Evolutionary conservation across 306 rosid species (phyloP), one percentile per base, ranked within the genome.

Genomic region (Trifolium subterraneum): DNA sequence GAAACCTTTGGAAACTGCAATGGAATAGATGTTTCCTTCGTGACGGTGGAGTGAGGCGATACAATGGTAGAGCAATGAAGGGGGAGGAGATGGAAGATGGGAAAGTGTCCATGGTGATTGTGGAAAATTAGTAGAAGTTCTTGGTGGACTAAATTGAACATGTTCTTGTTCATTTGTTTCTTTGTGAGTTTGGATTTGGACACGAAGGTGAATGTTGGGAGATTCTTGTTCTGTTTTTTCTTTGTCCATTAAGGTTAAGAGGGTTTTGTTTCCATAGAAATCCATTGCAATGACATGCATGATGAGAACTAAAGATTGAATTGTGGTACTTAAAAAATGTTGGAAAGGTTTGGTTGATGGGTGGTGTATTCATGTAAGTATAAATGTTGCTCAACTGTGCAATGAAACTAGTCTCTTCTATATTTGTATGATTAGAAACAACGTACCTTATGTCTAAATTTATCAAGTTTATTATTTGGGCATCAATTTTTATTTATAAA

Each of bases 41-140:
- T 82, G 92, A 79, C 89, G 92, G 35, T 86, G 87, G 67, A 87
- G 90, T 4, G 91, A 87, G 38, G 91, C 91, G 6, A 89, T 83
- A 88, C 95, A 91, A 22, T 87, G 86, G 74, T 87, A 89, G 27
- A 89, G 89, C 19, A 91, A 80, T 0, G 95, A 73, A 81, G 94
- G 86, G 6, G 90, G 74, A 13, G 92, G 89, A n/a, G 86, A 70
- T 31, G 77, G 80, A 27, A 61, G 87, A 63, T 91, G 89, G 8
- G 96, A 89, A 74, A 87, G 85, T 4, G 90, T 84, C 97, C 96
- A 92, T n/a, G 97, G 92, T 19, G 97, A 87, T 51, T 86, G 91
- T 12, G 90, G 87, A 39, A 85, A 81, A 19, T 80, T 66, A 54
- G 50, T 85, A 1, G 86, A 83, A 38, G 75, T 60, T 31, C 74